These are phyloP conservation scores for Penicillium sp. DNA, from an alignment of 2,329 filamentous ascomycete genomes.

Conservation along the genomic window DNA sequence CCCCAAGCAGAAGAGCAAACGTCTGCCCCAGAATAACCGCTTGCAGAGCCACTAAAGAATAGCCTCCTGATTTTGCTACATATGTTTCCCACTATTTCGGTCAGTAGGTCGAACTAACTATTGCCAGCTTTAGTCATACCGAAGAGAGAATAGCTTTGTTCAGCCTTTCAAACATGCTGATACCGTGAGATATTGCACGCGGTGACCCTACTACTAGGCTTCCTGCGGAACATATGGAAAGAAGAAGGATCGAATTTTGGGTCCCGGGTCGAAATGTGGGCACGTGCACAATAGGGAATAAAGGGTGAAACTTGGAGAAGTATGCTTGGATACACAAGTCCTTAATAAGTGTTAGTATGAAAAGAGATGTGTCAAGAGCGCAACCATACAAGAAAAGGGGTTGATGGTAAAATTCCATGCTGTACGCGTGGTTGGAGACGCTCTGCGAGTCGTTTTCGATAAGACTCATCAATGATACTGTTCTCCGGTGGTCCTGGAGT, in stretches of 20 bases:
- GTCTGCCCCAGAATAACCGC: conserved; percentile 12
- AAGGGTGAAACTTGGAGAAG: conserved; percentile 23
- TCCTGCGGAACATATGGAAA: conserved; percentile 26
- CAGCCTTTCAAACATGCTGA: conserved; percentile 25
- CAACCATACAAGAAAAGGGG: conserved; percentile 17
- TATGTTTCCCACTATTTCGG: conserved; percentile 12
- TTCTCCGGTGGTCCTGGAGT: neutral
- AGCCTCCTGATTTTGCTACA: neutral
- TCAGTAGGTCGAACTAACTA: neutral
- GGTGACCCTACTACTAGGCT: conserved; percentile 23
- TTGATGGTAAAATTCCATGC: conserved; percentile 14
- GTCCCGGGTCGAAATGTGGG: conserved; percentile 23
- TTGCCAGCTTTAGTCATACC: neutral
- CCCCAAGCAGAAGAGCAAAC: conserved; percentile 12
- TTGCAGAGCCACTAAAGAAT: conserved; percentile 7
- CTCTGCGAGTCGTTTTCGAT: conserved; percentile 11
- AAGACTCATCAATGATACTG: conserved; percentile 11
- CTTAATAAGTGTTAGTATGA: conserved; percentile 1
- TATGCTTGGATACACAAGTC: conserved; percentile 26
- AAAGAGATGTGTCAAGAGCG: neutral
- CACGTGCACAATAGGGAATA: conserved; percentile 25
- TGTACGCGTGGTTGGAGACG: conserved; percentile 14
- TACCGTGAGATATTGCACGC: conserved; percentile 15
- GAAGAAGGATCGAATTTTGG: conserved; percentile 19
- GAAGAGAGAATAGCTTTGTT: conserved; percentile 25